Evolutionary conservation across 2,329 filamentous ascomycete genomes (phyloP), one percentile per base, ranked within the genome.

Genomic region (Botrytis hyacinthi): DNA sequence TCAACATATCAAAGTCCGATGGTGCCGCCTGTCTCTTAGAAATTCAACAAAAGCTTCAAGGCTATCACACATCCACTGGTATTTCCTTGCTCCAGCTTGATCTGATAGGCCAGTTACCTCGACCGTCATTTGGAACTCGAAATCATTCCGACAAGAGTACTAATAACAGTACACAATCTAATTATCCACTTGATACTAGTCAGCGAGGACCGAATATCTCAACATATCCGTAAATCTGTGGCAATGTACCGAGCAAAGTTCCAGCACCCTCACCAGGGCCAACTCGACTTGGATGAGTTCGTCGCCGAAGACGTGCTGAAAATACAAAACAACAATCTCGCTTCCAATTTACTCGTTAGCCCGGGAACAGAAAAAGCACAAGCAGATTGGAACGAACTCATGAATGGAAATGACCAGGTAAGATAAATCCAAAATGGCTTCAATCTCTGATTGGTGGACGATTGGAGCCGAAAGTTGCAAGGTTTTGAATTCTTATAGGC

Each of bases 401-500:
- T 10, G 10, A 54, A 42, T 54, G 16, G 4, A 29, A 54, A 54
- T 68, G 35, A 68, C 18, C 66, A 68, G 48, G 66, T 68, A 68
- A 32, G 66, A 14, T 18, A n/a, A 16, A 14, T 10, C 16, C 48
- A 1, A 12, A 57, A 32, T 42, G 14, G 26, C 66, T 57, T 42
- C 48, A 42, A 42, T 57, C 35, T 37, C 66, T 42, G 48, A 26
- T 29, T 29, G 18, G 66, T 42, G 48, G 35, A 42, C 40, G 37
- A 42, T 68, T 54, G 40, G 20, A 29, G 26, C 10, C 37, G n/a
- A 22, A 29, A 16, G 26, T 22, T 22, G 26, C 35, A 57, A 32
- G 66, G 18, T 57, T 57, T 57, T 68, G 26, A 68, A 32, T 37
- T 42, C 37, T 40, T 57, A 20, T 57, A 68, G 66, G 35, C 66